Conservation (phyloP, 306 rosid genomes). For the Acacia crassicarpa region DNA sequence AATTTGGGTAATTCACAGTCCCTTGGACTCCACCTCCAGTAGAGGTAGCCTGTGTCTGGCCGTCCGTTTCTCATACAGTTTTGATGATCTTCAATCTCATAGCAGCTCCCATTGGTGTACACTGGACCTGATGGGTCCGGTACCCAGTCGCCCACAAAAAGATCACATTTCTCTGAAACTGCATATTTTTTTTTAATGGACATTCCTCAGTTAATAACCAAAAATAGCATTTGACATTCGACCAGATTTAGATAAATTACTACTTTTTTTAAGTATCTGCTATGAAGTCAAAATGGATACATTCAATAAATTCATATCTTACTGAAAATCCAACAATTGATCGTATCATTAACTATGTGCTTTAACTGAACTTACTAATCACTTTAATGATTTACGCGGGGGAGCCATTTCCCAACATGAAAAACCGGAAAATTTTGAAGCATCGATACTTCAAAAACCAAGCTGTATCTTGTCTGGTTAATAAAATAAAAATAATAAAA, state of each 20-base stretch:
- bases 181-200: neutral
- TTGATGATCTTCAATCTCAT: constrained; percentile 62
- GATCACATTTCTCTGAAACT: neutral
- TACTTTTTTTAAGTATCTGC: neutral
- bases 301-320: neutral
- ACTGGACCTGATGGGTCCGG: neutral
- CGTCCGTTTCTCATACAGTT: constrained; percentile 84
- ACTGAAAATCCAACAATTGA: neutral
- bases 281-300: neutral
- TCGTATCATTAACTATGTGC: neutral
- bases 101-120: neutral
- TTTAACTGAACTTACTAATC: neutral
- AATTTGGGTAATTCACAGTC: constrained; percentile 68
- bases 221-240: neutral
- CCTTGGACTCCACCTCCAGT: constrained; percentile 83
- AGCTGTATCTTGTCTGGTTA: neutral
- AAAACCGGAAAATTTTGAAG: neutral
- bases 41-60: constrained; percentile 64
- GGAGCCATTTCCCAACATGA: neutral
- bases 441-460: neutral
- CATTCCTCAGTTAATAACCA: neutral
- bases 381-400: neutral
- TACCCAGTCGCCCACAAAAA: neutral
- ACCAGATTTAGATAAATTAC: neutral
- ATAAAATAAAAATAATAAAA: neutral